A percentile compares a stretch with the other conserved stretches of the same genome.
These are phyloP conservation scores for Debaryomycetaceae sp. DNA, from an alignment of 1,139 yeast genomes.

Conservation along the genomic window DNA sequence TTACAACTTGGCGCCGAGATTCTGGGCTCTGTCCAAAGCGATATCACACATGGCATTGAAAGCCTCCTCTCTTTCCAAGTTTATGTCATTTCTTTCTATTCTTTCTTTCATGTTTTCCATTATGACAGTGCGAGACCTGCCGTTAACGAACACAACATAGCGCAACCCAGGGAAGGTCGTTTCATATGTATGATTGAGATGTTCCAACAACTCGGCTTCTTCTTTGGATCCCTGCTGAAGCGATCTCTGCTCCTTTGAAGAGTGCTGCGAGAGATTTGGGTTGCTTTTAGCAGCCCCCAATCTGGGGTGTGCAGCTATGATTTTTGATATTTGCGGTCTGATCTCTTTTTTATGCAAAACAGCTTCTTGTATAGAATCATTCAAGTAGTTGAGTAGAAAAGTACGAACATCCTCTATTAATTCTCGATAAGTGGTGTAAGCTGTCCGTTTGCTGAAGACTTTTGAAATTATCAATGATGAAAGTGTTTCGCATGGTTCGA, in stretches of 20 bases:
- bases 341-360: conserved; percentile 12
- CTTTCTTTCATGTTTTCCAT: conserved; percentile 65
- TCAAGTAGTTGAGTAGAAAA: conserved; percentile 32
- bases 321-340: conserved; percentile 39
- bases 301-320: conserved; percentile 88
- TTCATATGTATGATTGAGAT: conserved; percentile 65
- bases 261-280: conserved; percentile 55
- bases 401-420: conserved; percentile 51
- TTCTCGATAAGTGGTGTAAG: conserved; percentile 34
- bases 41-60: conserved; percentile 87
- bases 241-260: conserved; percentile 68
- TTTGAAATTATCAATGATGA: conserved; percentile 37
- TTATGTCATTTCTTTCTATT: conserved; percentile 52
- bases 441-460: conserved; percentile 16
- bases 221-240: conserved; percentile 45
- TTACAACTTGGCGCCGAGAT: conserved; percentile 31
- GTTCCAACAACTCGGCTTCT: conserved; percentile 45
- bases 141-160: conserved; percentile 90
- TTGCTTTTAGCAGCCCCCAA: conserved; percentile 59
- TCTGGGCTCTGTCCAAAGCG: conserved; percentile 71
- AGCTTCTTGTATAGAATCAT: conserved; percentile 18
- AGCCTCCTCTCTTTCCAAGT: conserved; percentile 60
- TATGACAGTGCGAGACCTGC: conserved; percentile 62
- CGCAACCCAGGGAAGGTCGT: conserved; percentile 72
- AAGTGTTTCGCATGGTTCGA: conserved; percentile 65